Evolutionary conservation across 163 green algal genomes (phyloP).

Genomic region (Coccomyxa subellipsoidea): DNA sequence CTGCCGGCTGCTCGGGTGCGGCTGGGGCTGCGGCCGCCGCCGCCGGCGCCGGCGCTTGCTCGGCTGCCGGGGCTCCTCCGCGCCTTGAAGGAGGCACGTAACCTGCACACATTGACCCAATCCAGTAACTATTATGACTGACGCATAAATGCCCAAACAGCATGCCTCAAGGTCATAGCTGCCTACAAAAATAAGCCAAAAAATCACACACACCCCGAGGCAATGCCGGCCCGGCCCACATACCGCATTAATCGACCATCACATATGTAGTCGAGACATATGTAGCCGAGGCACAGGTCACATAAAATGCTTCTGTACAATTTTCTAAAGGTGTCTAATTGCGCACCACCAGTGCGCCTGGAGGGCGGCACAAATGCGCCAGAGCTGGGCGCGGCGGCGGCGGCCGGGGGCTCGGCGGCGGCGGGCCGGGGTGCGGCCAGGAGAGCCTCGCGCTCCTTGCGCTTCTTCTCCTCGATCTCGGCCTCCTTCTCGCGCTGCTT

Average conservation of each 20-base stretch:
- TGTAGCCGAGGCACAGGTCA: neutral
- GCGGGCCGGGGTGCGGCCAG: neutral
- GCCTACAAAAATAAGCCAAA: neutral
- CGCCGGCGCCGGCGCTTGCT: neutral
- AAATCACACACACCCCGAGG: too few relatives aligned
- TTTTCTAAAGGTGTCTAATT: neutral
- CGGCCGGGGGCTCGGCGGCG: neutral
- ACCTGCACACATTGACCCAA: neutral
- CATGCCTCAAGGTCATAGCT: neutral
- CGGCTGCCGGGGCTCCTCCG: neutral
- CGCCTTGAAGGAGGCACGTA: constrained; percentile 1
- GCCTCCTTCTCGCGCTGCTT: constrained; percentile 64
- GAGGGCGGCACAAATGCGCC: neutral
- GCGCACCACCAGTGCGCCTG: neutral
- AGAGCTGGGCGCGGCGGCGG: neutral
- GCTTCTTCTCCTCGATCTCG: constrained; percentile 45
- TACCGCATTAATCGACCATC: too few relatives aligned
- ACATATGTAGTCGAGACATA: neutral
- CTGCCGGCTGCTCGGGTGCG: too few relatives aligned
- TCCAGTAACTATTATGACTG: neutral
- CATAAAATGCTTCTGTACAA: neutral
- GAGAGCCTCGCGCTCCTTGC: constrained; percentile 7
- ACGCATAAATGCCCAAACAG: neutral
- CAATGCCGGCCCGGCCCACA: too few relatives aligned
- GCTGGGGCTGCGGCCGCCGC: neutral